Evolutionary conservation across 2,329 filamentous ascomycete genomes (phyloP).

Genomic region (Furcasterigmium sp.): DNA sequence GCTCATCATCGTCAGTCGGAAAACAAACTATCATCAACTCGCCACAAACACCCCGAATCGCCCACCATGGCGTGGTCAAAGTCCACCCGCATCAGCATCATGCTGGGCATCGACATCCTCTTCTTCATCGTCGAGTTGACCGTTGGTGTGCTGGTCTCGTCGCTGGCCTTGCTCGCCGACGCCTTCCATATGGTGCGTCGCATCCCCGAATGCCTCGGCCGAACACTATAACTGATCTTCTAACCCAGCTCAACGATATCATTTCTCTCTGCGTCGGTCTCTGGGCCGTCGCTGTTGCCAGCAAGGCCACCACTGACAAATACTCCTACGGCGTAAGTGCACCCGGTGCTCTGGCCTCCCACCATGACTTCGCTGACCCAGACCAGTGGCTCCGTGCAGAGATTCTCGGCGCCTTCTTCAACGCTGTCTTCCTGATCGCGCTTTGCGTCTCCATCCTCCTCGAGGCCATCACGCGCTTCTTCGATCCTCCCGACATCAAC

Average conservation of each 20-base stretch:
- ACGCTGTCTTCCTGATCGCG: constrained; percentile 95
- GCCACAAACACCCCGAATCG: not conserved
- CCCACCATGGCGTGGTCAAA: constrained; percentile 79
- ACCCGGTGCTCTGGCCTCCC: constrained; percentile 2
- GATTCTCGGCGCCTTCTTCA: constrained; percentile 92
- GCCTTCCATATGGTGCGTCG: constrained; percentile 89
- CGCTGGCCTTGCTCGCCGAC: constrained; percentile 89
- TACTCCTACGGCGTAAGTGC: constrained; percentile 85
- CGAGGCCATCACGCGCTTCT: constrained; percentile 85
- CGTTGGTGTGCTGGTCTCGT: constrained; percentile 81
- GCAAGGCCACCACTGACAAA: constrained; percentile 78
- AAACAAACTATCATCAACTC: too few relatives aligned
- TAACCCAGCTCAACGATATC: constrained; percentile 81
- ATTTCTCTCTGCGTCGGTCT: constrained; percentile 87
- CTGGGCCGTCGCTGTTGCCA: constrained; percentile 90
- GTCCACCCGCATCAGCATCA: constrained; percentile 83
- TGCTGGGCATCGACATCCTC: constrained; percentile 80
- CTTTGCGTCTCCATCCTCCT: constrained; percentile 95
- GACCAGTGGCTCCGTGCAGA: constrained; percentile 89
- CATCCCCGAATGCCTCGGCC: not conserved
- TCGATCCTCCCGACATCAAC: constrained; percentile 82
- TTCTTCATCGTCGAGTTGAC: constrained; percentile 91
- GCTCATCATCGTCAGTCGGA: too few relatives aligned
- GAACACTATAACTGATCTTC: not conserved
- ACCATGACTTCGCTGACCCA: not conserved